Base-by-base conservation (phyloP, 2,329 filamentous ascomycete species). In the Phialophora macrospora region DNA sequence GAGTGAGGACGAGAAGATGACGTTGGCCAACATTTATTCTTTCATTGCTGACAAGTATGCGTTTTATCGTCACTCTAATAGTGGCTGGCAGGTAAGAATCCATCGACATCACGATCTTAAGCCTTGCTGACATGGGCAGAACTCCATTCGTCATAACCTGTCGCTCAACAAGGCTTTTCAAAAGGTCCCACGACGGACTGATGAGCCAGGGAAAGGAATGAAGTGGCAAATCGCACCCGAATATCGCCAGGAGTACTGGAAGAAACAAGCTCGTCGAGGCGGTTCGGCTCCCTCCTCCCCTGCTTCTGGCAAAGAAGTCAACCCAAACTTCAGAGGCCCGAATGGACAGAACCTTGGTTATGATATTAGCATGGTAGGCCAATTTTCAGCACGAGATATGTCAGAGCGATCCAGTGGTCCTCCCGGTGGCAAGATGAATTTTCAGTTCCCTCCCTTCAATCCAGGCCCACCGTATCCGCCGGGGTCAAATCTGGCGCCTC, bases 191-290 rank as follows among this genome's bases (percentile, higher is more conserved):
- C 89, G 95, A 55, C 89, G 91, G 17, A 97, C 93, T 0, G 92
- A 98, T 72, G 95, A 99, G 76, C 95, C 95, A 24, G 95, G 95
- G 12, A 99, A 99, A 77, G 95, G 95, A 30, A 98, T 97, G 93
- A 98, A 98, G 76, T 99, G 95, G 95, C 92, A 94, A 78, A 93
- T 99, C 74, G 88, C 92, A 3, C 85, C 91, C 1, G 91, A 96
- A 69, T 86, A 89, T 70, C 88, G 90, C 56, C 92, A 97, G 20
- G 94, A 97, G 60, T 96, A 97, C 82, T 85, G 92, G 66, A 90
- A 90, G 75, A 91, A 90, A 72, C 79, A 80, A 71, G 74, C 77
- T 46, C 77, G 79, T 34, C 81, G 80, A 62, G 70, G 68, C 55
- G 78, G 79, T 12, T 80, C 79, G 11, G 73, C 73, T 24, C 81